These are phyloP conservation scores for Oryza coarctata DNA, from an alignment of 176 grass and related monocot genomes.

Conservation along the genomic window DNA sequence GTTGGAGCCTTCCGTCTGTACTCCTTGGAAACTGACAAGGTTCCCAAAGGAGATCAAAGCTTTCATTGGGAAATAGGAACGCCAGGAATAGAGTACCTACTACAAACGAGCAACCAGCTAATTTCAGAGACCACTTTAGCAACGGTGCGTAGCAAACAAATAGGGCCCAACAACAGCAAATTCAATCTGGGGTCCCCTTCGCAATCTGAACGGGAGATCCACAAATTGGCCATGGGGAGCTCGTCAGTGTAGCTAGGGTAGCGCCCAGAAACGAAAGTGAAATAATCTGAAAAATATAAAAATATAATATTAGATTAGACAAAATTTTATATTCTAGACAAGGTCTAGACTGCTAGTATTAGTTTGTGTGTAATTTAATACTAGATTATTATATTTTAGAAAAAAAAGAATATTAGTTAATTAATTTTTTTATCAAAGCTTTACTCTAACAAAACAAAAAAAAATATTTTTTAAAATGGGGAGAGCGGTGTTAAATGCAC, in stretches of 20 bases:
- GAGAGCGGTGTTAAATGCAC: constrained; percentile 38
- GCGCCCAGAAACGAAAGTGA: constrained; percentile 10
- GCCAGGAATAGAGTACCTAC: neutral
- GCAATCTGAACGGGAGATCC: neutral
- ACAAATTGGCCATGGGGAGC: neutral
- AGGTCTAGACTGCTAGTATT: too few relatives aligned
- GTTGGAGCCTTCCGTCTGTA: neutral
- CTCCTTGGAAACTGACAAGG: neutral
- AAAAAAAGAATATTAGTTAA: too few relatives aligned
- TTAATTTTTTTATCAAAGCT: too few relatives aligned
- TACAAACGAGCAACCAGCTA: neutral
- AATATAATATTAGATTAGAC: too few relatives aligned
- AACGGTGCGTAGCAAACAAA: neutral
- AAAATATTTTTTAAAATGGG: too few relatives aligned
- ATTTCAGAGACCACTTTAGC: neutral
- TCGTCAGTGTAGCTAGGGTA: neutral
- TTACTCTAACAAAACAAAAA: too few relatives aligned
- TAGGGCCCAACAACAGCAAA: constrained; percentile 19
- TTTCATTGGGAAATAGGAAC: neutral
- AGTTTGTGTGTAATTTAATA: too few relatives aligned
- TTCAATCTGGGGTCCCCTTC: neutral
- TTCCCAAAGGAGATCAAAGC: neutral
- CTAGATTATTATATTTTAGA: too few relatives aligned
- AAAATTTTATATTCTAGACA: too few relatives aligned
- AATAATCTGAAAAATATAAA: too few relatives aligned